Conservation (phyloP, 305 asterid genomes). For the Fraxinus greggii region DNA sequence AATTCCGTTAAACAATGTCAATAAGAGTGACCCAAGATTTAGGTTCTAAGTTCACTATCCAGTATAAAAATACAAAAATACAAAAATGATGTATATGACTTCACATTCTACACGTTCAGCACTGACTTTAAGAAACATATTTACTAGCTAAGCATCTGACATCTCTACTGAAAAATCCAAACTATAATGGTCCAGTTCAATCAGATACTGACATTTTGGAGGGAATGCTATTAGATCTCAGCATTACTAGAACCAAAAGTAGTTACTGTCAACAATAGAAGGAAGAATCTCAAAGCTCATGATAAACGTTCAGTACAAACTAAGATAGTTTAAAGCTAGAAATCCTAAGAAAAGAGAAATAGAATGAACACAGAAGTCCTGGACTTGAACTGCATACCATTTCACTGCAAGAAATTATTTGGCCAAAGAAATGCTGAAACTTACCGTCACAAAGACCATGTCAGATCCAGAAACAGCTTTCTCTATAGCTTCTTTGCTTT, state of each 20-base stretch:
- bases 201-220: slow-evolving; percentile 1
- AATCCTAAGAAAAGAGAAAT: not conserved
- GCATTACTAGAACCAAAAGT: not conserved
- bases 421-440: not conserved
- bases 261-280: slow-evolving; percentile 8
- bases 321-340: not conserved
- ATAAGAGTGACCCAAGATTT: not conserved
- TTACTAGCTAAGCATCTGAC: not conserved
- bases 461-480: slow-evolving; percentile 67
- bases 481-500: slow-evolving; percentile 75
- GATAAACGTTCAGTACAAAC: not conserved
- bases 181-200: slow-evolving; percentile 10
- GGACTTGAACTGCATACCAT: not conserved
- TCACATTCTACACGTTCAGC: not conserved
- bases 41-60: not conserved
- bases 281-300: not conserved
- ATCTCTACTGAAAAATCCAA: not conserved
- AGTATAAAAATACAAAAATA: not conserved
- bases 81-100: not conserved
- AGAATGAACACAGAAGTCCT: slow-evolving; percentile 2
- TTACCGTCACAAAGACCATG: slow-evolving; percentile 1
- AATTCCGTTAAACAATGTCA: slow-evolving; percentile 14
- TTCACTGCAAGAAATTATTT: not conserved
- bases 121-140: not conserved
- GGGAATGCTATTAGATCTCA: not conserved